Base-by-base conservation (phyloP, 441 rosid species). In the Pelargonium cotyledonis region DNA sequence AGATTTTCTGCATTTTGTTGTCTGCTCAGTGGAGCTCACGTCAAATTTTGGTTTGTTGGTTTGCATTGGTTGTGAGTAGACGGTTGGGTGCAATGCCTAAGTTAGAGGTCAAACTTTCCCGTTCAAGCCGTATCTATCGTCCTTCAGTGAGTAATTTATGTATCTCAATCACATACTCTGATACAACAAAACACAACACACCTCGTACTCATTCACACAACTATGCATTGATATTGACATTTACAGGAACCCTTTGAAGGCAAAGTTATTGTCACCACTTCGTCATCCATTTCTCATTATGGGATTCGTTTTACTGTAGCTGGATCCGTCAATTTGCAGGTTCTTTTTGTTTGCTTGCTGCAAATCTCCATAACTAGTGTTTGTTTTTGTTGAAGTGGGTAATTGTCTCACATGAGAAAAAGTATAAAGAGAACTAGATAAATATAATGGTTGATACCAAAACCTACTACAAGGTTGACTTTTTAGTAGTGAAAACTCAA, bases 291-390 rank as follows among this genome's bases (percentile, higher is more conserved):
- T 68, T 87, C 93, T 0, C 95, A 92, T 73, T 76, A 87, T 73
- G 85, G 88, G 6, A 75, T 92, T 64, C 86, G 91, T 76, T 82
- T 92, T 76, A 55, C 83, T 64, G 67, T 85, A 74, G 83, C 80
- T 19, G 96, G 92, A 77, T 83, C 94, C 11, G 91, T 83, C 73
- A 87, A 80, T 71, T 80, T 90, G 76, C 96, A 90, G 95, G 95
- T 89, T 26, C 44, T 51, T 77, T 29, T 29, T 29, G 31, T 29
- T 29, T 29, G 31, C 31, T 29, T 29, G 31, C 31, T 29, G 31
- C 31, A 29, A 29, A 29, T 29, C 31, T 2, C 31, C 31, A 29
- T 1, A 29, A 29, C 31, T 29, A 29, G 31, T 29, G 31, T 29
- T 29, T 29, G 31, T 29, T 29, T 29, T 29, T n/a, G n/a, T n/a